Base-by-base conservation (phyloP, 2,329 filamentous ascomycete species). In the Botrytis galanthina region DNA sequence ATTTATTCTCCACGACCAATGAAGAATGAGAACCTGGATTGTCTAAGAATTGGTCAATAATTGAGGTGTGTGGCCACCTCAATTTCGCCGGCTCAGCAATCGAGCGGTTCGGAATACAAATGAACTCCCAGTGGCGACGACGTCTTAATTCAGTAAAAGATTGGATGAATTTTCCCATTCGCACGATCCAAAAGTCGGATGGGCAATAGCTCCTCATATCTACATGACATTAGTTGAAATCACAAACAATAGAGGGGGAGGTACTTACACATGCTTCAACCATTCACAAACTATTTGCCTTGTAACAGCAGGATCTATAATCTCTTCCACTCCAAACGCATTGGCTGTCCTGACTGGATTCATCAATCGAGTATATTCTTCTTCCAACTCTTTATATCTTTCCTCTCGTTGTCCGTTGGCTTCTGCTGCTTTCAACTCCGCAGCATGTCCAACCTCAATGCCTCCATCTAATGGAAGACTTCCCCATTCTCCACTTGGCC, bases 291-390 rank as follows among this genome's bases (percentile, higher is more conserved):
- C 85, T 14, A 90, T 80, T n/a, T 80, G 79, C 69, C 89, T 83
- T 4, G 89, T 91, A 73, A 85, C 83, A 46, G 87, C 87, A 7
- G 89, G 89, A 81, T 91, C 89, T 59, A 91, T 87, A 63, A 91
- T 90, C 79, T 91, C 89, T 80, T 91, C 88, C 0, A 91, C 84
- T 0, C 87, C 87, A 80, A 91, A 91, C 18, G 86, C 85, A 81
- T 90, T 90, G 20, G 89, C 89, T 6, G 88, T 90, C 26, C 89
- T 82, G 1, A 91, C 87, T 0, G 89, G 89, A 76, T 90, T 91
- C 87, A 91, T 90, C 75, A 91, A 78, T 35, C 88, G 82, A 51
- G 84, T 81, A 79, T 91, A 91, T 79, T 90, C 88, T 37, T 87
- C 84, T 62, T 90, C 87, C 46, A 91, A 76, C 77, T 89, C 86